These are phyloP conservation scores for Elymus sibiricus DNA, from an alignment of 176 grass and related monocot species.

Conservation along the genomic window DNA sequence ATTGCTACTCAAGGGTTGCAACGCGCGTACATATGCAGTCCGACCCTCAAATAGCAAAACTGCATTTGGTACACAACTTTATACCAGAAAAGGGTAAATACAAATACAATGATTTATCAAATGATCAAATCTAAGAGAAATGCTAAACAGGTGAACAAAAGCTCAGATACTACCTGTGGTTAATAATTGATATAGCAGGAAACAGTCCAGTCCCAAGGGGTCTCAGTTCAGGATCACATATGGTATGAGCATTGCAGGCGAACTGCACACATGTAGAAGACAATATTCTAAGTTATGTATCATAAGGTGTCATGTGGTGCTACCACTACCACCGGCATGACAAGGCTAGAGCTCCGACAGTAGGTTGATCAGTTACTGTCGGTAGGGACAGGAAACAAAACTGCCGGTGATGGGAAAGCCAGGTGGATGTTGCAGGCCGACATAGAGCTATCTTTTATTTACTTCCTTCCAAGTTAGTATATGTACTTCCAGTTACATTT, in stretches of 20 bases:
- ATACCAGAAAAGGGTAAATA: conserved; percentile 24
- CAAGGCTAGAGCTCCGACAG: not conserved
- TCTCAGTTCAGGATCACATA: conserved; percentile 89
- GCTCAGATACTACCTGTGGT: conserved; percentile 68
- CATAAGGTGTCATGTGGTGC: not conserved
- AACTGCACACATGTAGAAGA: conserved; percentile 52
- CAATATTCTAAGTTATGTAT: conserved; percentile 14
- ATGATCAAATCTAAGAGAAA: conserved; percentile 10
- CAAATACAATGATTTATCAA: conserved; percentile 22
- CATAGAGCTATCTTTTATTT: not conserved
- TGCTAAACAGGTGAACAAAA: conserved; percentile 21
- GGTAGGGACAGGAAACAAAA: not conserved
- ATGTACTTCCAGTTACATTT: not conserved
- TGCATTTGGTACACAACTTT: conserved; percentile 94
- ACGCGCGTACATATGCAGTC: conserved; percentile 68
- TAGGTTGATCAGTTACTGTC: not conserved
- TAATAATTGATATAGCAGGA: conserved; percentile 95
- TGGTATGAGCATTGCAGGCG: conserved; percentile 92
- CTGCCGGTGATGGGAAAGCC: not conserved
- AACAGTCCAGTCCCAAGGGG: conserved; percentile 84
- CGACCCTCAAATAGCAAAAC: conserved; percentile 89
- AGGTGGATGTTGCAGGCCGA: not conserved
- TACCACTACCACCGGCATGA: not conserved
- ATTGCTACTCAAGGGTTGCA: conserved; percentile 65
- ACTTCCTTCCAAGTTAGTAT: not conserved